A percentile compares a stretch with the other conserved stretches of the same genome.
Conservation (phyloP, 306 rosid genomes). For the Cucurbita argyrosperma region DNA sequence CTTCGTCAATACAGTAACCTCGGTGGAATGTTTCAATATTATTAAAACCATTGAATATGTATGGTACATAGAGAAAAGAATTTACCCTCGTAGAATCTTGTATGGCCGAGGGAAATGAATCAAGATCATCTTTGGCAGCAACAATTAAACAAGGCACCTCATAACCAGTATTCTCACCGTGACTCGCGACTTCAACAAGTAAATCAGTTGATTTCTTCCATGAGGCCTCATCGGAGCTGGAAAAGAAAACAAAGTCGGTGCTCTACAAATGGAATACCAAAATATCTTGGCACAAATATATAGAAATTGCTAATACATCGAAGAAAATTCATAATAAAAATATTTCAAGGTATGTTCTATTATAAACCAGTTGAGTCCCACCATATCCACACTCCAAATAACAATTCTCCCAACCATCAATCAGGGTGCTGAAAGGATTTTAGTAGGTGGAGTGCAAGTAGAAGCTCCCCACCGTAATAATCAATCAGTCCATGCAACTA, state of each 20-base stretch:
- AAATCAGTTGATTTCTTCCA: slow-evolving; percentile 78
- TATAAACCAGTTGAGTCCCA: background rate
- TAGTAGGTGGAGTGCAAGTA: background rate
- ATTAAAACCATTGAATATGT: background rate
- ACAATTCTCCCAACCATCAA: background rate
- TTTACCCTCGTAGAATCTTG: slow-evolving; percentile 86
- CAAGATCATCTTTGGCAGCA: slow-evolving; percentile 89
- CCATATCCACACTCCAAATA: background rate
- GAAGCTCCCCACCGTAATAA: background rate
- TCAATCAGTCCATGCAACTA: background rate
- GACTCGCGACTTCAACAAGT: slow-evolving; percentile 75
- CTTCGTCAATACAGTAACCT: background rate
- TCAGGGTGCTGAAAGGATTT: background rate
- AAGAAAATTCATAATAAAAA: too few species aligned
- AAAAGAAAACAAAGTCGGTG: background rate
- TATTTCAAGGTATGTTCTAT: background rate
- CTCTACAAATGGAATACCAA: background rate
- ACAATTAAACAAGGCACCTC: slow-evolving; percentile 98
- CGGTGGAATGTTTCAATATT: background rate
- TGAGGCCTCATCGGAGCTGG: slow-evolving; percentile 72
- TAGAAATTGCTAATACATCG: too few species aligned
- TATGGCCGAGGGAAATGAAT: slow-evolving; percentile 79
- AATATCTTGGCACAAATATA: too few species aligned
- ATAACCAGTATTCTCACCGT: slow-evolving; percentile 89
- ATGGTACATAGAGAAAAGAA: background rate